phyloP scores from a whole-genome alignment of 2,329 filamentous ascomycete genomes.

The Sarocladium brachiariae region DNA sequence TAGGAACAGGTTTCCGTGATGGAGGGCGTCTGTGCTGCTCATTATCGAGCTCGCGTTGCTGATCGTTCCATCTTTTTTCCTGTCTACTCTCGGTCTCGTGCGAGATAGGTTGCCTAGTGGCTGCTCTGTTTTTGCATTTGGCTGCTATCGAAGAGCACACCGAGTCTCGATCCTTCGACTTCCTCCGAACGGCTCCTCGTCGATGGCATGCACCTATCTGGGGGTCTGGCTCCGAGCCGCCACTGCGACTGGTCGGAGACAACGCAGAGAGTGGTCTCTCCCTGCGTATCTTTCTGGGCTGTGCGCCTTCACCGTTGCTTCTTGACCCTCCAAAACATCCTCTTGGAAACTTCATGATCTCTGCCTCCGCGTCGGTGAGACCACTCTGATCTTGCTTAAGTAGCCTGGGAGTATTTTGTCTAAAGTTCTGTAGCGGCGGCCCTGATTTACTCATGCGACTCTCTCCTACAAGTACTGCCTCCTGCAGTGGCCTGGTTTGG shows the following conservation, averaged over 20 bases:
- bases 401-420: no score
- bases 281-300: neutral
- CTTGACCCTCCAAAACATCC: constrained; percentile 5
- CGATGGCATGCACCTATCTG: neutral
- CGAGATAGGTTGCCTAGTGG: no score
- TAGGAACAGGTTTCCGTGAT: neutral
- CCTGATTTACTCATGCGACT: no score
- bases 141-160: neutral
- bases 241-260: no score
- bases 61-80: neutral
- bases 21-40: neutral
- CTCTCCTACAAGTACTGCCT: no score
- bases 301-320: neutral
- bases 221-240: neutral
- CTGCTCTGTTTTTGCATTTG: no score
- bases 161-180: neutral
- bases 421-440: neutral
- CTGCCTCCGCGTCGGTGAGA: neutral
- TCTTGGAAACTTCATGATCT: neutral
- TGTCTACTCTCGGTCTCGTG: neutral
- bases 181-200: neutral
- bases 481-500: neutral
- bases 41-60: constrained; percentile 2
- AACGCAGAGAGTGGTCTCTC: neutral
- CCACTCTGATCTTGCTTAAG: no score